These are phyloP conservation scores for Kurtzmaniella quercitrusa DNA, from an alignment of 1,139 yeast species.

Conservation along the genomic window DNA sequence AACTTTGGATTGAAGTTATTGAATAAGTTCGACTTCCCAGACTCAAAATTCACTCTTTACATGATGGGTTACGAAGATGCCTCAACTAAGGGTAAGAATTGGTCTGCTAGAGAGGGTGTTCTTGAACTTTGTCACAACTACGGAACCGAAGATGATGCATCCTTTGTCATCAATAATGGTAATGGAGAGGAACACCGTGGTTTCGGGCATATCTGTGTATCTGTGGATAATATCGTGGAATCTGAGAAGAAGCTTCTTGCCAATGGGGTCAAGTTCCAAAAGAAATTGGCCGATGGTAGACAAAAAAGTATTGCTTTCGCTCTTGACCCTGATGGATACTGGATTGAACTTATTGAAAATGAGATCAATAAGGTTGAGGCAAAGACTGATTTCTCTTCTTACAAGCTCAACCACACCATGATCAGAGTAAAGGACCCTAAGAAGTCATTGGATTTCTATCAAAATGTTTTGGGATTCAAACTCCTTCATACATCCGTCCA, in stretches of 20 bases:
- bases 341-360: conserved; percentile 87
- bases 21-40: conserved; percentile 49
- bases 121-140: conserved; percentile 81
- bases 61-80: conserved; percentile 57
- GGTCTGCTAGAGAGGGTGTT: conserved; percentile 69
- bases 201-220: conserved; percentile 87
- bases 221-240: conserved; percentile 73
- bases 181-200: conserved; percentile 83
- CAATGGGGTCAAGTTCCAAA: conserved; percentile 71
- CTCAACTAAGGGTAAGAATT: conserved; percentile 36
- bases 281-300: conserved; percentile 83
- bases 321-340: conserved; percentile 92
- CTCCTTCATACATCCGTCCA: conserved; percentile 53
- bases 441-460: conserved; percentile 72
- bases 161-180: conserved; percentile 68
- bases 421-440: conserved; percentile 83
- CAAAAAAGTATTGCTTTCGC: conserved; percentile 91
- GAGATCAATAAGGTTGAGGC: conserved; percentile 36
- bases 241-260: conserved; percentile 56
- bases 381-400: conserved; percentile 37
- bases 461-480: conserved; percentile 75
- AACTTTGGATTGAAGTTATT: conserved; percentile 72
- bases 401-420: conserved; percentile 88
- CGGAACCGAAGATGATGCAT: conserved; percentile 63
- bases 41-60: conserved; percentile 59